Evolutionary conservation across 306 rosid species (phyloP), one percentile per base, ranked within the genome.

Genomic region (Vigna hirtella): DNA sequence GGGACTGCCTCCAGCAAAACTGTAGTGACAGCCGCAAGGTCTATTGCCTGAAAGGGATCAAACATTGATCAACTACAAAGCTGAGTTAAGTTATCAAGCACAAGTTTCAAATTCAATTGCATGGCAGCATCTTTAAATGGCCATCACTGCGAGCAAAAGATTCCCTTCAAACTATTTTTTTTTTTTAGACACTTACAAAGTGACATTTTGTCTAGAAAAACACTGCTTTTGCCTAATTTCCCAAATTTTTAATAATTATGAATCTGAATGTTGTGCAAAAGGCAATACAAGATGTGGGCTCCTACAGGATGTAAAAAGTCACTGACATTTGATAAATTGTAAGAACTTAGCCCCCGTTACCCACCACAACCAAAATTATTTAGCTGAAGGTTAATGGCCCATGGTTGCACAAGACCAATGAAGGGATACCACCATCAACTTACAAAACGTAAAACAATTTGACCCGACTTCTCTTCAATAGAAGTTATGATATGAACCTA

Each of bases 1-100:
- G 97, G 98, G 83, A 90, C 95, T 12, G 88, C 81, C 83, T 87
- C 97, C 84, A 94, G 86, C 85, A 94, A 89, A 81, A 72, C 82
- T 30, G 95, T 90, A 73, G 92, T 74, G 67, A 90, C 89, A 62
- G 90, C 86, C 79, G 98, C 97, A 86, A 94, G 92, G 84, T 88
- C 93, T 70, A 87, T 73, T 24, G 97, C 98, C 98, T 94, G 86
- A 74, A 78, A 70, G 81, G 47, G 81, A 67, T 72, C 55, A 70
- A 50, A 69, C 22, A 73, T 22, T 56, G 30, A 66, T 70, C 59
- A 77, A 66, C 32, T 18, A 49, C 40, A 83, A 86, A 71, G 56
- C 16, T 70, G 30, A 14, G 40, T 63, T 4, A 52, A 66, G 52
- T 50, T 50, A 24, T 51, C 26, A 51, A 45, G 50, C 16, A 12